Conservation (phyloP, 208 protist genomes). For the Crithidia sp. region DNA sequence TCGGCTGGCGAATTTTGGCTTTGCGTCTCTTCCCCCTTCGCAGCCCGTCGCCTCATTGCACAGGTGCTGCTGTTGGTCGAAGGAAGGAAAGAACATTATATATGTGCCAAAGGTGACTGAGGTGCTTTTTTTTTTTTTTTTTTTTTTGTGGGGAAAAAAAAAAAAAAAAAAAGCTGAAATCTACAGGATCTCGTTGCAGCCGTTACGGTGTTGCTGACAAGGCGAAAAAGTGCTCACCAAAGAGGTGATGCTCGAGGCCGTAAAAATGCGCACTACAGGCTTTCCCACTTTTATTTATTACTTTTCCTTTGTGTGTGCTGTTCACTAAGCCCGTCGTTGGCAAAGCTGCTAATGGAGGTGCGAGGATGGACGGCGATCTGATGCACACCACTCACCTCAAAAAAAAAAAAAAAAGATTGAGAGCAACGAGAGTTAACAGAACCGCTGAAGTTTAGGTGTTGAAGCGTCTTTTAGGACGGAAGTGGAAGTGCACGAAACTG, state of each 20-base stretch:
- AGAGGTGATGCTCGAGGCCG: too few relatives aligned
- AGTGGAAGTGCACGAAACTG: not conserved
- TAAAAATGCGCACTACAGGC: not conserved
- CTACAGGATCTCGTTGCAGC: constrained; percentile 21
- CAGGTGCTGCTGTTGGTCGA: constrained; percentile 6
- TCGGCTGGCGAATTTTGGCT: not conserved
- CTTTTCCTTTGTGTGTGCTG: constrained; percentile 16
- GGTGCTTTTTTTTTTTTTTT: constrained; percentile 9
- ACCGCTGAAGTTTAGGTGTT: too few relatives aligned
- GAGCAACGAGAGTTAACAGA: not conserved
- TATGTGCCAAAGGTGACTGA: constrained; percentile 1
- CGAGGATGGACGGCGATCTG: not conserved
- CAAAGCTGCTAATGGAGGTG: not conserved
- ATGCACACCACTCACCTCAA: not conserved
- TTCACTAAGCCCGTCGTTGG: constrained; percentile 1
- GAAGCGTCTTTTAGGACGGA: not conserved
- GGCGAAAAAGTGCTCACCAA: constrained; percentile 2
- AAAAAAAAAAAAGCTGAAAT: constrained; percentile 7
- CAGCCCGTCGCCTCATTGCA: not conserved
- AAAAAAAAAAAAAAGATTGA: not conserved
- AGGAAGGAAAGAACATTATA: constrained; percentile 13
- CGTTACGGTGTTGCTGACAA: constrained; percentile 14
- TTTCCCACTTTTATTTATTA: constrained; percentile 5
- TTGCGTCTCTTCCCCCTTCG: not conserved
- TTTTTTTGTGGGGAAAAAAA: not conserved